A percentile compares a stretch with the other conserved stretches of the same genome.
Evolutionary conservation across 2,329 filamentous ascomycete genomes (phyloP).

Genomic region (Keithomyces neogunnii): DNA sequence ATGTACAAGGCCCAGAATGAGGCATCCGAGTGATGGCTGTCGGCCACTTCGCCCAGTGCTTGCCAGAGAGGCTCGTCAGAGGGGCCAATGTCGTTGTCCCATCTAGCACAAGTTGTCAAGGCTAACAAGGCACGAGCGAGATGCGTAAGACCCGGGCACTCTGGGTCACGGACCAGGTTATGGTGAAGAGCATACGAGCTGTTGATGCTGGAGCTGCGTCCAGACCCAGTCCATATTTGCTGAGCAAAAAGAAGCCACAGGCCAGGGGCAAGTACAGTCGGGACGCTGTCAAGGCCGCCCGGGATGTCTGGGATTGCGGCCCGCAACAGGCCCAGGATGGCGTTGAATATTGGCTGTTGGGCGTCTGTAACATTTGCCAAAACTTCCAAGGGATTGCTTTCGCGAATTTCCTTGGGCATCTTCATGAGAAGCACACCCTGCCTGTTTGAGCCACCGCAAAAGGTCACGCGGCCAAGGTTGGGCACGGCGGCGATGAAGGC

Average conservation of each 20-base stretch:
- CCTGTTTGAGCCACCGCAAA: slow-evolving; percentile 80
- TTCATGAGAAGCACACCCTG: slow-evolving; percentile 74
- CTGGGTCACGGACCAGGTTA: slow-evolving; percentile 59
- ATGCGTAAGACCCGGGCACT: slow-evolving; percentile 67
- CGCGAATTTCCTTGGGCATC: slow-evolving; percentile 49
- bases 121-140: slow-evolving; percentile 61
- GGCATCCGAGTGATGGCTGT: slow-evolving; percentile 26
- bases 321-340: slow-evolving; percentile 27
- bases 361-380: slow-evolving; percentile 15
- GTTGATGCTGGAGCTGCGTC: slow-evolving; percentile 42
- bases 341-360: slow-evolving; percentile 24
- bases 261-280: slow-evolving; percentile 34
- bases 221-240: slow-evolving; percentile 43
- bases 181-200: slow-evolving; percentile 64
- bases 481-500: slow-evolving; percentile 64
- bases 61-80: slow-evolving; percentile 35
- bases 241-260: slow-evolving; percentile 36
- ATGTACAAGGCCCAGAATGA: slow-evolving; percentile 47
- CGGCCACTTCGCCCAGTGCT: slow-evolving; percentile 34
- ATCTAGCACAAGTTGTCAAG: slow-evolving; percentile 64
- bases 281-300: slow-evolving; percentile 24
- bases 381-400: slow-evolving; percentile 53
- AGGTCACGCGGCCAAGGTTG: slow-evolving; percentile 63
- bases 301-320: slow-evolving; percentile 32
- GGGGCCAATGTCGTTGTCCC: slow-evolving; percentile 53